Base-by-base conservation (phyloP, 1,139 yeast species). In the Kurtzmaniella quercitrusa region DNA sequence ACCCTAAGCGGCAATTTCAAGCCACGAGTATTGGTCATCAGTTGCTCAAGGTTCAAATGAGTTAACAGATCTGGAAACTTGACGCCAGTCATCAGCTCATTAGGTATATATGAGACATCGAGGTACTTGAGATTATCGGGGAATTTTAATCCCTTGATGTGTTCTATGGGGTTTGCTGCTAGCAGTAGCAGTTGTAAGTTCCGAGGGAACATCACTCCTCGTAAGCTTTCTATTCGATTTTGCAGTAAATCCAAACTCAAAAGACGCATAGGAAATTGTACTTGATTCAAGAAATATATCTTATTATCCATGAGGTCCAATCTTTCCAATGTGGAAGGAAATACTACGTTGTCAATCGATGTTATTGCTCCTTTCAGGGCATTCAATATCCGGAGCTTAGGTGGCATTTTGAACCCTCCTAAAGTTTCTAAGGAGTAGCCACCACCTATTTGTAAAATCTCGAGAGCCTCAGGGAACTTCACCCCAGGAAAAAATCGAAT, bases 21-120 rank as follows among this genome's bases (percentile, higher is more conserved):
- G 0, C 78, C 78, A 44, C 77, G 56, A 1, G 77, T 70, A 47
- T 63, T 71, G 1, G 77, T 70, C 77, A 73, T 73, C 5, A 75
- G 67, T 40, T 69, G 70, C 50, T 71, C 77, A 14, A 73, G 54
- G 47, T 73, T 73, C 39, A 73, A 60, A 3, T 61, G 62, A 16
- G 54, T 52, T 29, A 69, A 53, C 61, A 57, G 62, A 43, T 73
- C 78, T 0, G 78, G 78, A 44, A 73, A 71, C 45, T 69, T 70
- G 10, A 73, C 65, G 0, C 77, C 75, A 0, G 77, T 65, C 78
- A 73, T 72, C 5, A 75, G 65, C 47, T 73, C 78, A 49, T 71
- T 73, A 3, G 78, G 77, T 12, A 72, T 65, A 47, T 69, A 66
- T 3, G 76, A 69, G 5, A 70, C 50, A 46, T 73, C 77, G 48